Conservation (phyloP, 2,329 filamentous ascomycete species). For the Fusarium camptoceras region DNA sequence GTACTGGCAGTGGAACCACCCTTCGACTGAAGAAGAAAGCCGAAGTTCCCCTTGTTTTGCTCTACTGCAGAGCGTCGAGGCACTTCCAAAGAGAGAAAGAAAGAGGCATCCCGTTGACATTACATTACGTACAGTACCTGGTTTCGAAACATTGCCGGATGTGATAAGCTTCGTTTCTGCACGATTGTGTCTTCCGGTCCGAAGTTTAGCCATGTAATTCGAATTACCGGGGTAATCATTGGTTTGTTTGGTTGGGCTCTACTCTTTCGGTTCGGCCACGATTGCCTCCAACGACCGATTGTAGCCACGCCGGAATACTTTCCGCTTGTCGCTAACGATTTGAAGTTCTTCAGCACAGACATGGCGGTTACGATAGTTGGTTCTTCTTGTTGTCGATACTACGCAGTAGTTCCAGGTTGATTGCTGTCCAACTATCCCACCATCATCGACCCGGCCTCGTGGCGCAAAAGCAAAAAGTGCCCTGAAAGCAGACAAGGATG, state of each 20-base stretch:
- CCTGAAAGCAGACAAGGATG: constrained; percentile 1
- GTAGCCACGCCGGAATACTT: constrained; percentile 35
- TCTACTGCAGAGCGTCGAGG: background rate
- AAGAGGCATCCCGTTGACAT: constrained; percentile 5
- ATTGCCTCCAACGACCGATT: constrained; percentile 29
- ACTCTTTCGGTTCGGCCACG: background rate
- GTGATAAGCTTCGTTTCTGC: constrained; percentile 22
- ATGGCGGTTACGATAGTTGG: background rate
- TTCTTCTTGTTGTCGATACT: background rate
- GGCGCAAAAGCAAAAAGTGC: constrained; percentile 17
- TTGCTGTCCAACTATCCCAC: background rate
- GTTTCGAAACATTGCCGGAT: constrained; percentile 22
- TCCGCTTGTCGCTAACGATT: constrained; percentile 19
- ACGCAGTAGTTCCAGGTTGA: too few relatives aligned
- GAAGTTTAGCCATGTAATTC: constrained; percentile 35
- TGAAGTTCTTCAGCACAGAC: constrained; percentile 15
- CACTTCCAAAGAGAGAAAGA: background rate
- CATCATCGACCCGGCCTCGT: background rate
- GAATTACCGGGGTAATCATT: constrained; percentile 8
- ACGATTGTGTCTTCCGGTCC: constrained; percentile 11
- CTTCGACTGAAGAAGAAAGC: constrained; percentile 23
- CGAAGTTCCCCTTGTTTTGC: constrained; percentile 17
- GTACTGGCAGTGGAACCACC: constrained; percentile 25
- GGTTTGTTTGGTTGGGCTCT: background rate
- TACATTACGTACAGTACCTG: constrained; percentile 18